Evolutionary conservation across 495 filamentous ascomycete species (phyloP).

Genomic region (Friedmanniomyces simplex): DNA sequence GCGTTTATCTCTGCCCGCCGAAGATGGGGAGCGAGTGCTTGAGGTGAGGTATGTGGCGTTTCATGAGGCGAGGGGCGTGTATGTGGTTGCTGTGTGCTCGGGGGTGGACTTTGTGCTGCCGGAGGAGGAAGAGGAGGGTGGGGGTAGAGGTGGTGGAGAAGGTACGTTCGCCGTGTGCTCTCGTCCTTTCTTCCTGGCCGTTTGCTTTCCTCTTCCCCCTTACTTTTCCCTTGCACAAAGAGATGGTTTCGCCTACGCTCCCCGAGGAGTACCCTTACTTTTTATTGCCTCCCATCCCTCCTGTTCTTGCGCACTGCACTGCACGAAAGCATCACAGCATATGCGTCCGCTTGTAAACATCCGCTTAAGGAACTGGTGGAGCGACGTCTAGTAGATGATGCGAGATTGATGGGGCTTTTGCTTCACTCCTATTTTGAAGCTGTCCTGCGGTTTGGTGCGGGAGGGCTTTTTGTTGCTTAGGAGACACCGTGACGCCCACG

Average conservation of each 20-base stretch:
- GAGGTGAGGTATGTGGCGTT: conserved; percentile 66
- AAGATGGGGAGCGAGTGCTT: conserved; percentile 47
- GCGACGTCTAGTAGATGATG: conserved; percentile 25
- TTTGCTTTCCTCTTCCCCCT: neutral
- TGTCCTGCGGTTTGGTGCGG: conserved; percentile 1
- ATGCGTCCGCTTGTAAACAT: conserved; percentile 16
- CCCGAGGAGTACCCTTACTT: too few species aligned
- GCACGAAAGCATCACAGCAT: conserved; percentile 22
- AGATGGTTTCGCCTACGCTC: too few species aligned
- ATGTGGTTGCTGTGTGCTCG: conserved; percentile 62
- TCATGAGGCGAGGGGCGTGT: conserved; percentile 61
- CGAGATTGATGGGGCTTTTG: conserved; percentile 28
- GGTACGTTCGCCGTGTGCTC: conserved; percentile 12
- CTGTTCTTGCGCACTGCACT: neutral
- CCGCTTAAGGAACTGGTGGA: conserved; percentile 11
- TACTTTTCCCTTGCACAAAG: neutral
- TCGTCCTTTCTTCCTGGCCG: neutral
- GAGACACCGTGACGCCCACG: conserved; percentile 4
- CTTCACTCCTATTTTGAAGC: conserved; percentile 34
- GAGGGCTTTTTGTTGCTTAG: conserved; percentile 39
- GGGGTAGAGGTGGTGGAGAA: conserved; percentile 4
- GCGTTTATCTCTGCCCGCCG: neutral
- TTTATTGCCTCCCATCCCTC: too few species aligned
- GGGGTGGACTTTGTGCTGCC: conserved; percentile 68
- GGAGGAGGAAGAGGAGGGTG: conserved; percentile 13